These are phyloP conservation scores for Tuber calosporum DNA, from an alignment of 495 filamentous ascomycete species.

Conservation along the genomic window DNA sequence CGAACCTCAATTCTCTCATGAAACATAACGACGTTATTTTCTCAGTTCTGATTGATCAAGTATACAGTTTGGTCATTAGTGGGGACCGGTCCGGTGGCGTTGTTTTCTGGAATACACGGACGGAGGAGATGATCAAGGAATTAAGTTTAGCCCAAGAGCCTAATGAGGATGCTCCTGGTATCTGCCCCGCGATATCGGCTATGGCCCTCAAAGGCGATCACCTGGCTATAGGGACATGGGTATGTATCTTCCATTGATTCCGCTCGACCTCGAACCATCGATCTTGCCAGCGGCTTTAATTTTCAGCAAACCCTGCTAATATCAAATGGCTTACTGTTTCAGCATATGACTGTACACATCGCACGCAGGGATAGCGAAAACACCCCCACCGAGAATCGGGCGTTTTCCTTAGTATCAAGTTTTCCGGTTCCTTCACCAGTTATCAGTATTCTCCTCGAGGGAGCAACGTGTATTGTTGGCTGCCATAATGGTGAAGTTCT, in stretches of 20 bases:
- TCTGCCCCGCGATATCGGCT: conserved; percentile 21
- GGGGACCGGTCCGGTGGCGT: conserved; percentile 31
- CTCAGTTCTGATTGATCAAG: conserved; percentile 28
- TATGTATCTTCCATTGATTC: conserved; percentile 5
- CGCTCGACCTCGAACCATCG: neutral
- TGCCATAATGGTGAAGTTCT: conserved; percentile 33
- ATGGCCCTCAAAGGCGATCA: conserved; percentile 27
- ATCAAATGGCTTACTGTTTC: neutral
- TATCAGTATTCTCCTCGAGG: conserved; percentile 31
- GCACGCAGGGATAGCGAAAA: conserved; percentile 23
- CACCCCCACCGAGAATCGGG: conserved; percentile 15
- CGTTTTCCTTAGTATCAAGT: conserved; percentile 31
- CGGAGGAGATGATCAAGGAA: conserved; percentile 18
- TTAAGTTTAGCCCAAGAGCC: conserved; percentile 19
- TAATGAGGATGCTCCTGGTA: conserved; percentile 7
- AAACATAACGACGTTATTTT: conserved; percentile 32
- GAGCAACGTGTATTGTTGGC: conserved; percentile 32
- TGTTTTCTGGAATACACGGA: conserved; percentile 30
- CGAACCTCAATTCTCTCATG: conserved; percentile 20
- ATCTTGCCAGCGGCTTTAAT: neutral
- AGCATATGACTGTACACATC: conserved; percentile 34
- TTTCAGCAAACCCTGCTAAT: conserved; percentile 11
- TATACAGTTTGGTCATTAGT: conserved; percentile 26
- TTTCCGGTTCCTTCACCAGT: conserved; percentile 34
- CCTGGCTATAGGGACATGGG: conserved; percentile 35